Evolutionary conservation across 108 stramenopile genomes (phyloP).

Genomic region (Nitzschia sp.): DNA sequence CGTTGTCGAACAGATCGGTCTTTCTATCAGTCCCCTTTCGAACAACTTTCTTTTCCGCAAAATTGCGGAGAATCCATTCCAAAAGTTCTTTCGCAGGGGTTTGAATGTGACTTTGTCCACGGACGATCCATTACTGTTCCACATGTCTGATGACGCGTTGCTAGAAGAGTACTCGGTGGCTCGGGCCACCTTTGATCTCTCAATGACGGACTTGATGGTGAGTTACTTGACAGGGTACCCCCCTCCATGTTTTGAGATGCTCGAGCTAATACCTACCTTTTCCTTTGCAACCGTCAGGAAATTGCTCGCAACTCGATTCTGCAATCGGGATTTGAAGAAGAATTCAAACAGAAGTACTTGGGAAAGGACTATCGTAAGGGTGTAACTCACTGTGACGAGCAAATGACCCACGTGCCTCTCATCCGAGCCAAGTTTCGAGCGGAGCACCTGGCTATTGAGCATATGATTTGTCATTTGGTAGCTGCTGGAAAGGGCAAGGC

Average conservation of each 20-base stretch:
- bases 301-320: constrained; percentile 96
- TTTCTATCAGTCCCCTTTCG: constrained; percentile 92
- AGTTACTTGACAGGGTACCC: too few species aligned
- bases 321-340: constrained; percentile 94
- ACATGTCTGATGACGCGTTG: constrained; percentile 97
- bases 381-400: constrained; percentile 84
- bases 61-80: constrained; percentile 92
- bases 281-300: constrained; percentile 42
- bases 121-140: constrained; percentile 98
- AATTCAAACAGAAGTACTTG: constrained; percentile 94
- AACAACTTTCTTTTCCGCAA: constrained; percentile 99
- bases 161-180: constrained; percentile 99
- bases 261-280: neutral
- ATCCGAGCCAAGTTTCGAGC: constrained; percentile 89
- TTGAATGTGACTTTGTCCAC: constrained; percentile 97
- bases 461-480: constrained; percentile 76
- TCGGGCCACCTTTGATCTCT: constrained; percentile 93
- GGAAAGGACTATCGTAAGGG: constrained; percentile 87
- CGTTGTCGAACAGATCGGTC: constrained; percentile 52
- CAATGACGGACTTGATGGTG: constrained; percentile 93
- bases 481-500: constrained; percentile 80
- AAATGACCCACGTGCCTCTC: constrained; percentile 86
- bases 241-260: neutral
- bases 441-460: constrained; percentile 89
- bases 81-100: constrained; percentile 80